A percentile compares a stretch with the other conserved stretches of the same genome.
These are phyloP conservation scores for Rhodotorula sp. DNA, from an alignment of 1,284 basidiomycete genomes.

Conservation along the genomic window DNA sequence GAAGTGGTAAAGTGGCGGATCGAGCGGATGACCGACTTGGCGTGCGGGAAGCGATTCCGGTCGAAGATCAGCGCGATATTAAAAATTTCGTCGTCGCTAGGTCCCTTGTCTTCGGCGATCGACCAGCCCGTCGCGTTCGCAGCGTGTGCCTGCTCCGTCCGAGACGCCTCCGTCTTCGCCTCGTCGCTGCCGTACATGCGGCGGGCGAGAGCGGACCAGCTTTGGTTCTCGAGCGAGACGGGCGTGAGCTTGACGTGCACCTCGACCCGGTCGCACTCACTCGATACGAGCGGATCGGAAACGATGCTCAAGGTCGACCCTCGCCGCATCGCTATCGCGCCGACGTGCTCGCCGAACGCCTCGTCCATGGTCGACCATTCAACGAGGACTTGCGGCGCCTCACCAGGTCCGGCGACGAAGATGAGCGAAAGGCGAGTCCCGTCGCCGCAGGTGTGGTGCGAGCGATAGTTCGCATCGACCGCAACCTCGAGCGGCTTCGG, in stretches of 20 bases:
- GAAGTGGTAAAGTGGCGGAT: constrained; percentile 29
- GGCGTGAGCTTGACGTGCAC: constrained; percentile 21
- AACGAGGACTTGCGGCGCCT: constrained; percentile 18
- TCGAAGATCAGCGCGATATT: constrained; percentile 41
- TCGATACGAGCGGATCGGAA: constrained; percentile 30
- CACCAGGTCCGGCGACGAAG: constrained; percentile 1
- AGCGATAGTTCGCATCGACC: constrained; percentile 23
- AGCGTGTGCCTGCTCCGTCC: not conserved
- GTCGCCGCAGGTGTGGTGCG: constrained; percentile 36
- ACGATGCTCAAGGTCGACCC: constrained; percentile 25
- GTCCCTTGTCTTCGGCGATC: not conserved
- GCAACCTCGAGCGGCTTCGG: constrained; percentile 30
- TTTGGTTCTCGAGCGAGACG: constrained; percentile 25
- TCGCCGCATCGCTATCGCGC: constrained; percentile 20
- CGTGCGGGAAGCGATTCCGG: constrained; percentile 32
- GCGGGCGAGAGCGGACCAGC: constrained; percentile 29
- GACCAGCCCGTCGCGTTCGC: constrained; percentile 2
- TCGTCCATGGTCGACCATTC: constrained; percentile 21
- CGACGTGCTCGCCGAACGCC: constrained; percentile 16
- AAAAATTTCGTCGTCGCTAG: constrained; percentile 22
- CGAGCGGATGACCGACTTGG: constrained; percentile 37
- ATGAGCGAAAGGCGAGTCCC: constrained; percentile 27
- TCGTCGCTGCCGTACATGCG: constrained; percentile 1
- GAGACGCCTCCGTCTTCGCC: not conserved
- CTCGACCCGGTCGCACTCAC: constrained; percentile 37